Evolutionary conservation across 305 asterid species (phyloP), one percentile per base, ranked within the genome.

Genomic region (Caryopteris hybrid): DNA sequence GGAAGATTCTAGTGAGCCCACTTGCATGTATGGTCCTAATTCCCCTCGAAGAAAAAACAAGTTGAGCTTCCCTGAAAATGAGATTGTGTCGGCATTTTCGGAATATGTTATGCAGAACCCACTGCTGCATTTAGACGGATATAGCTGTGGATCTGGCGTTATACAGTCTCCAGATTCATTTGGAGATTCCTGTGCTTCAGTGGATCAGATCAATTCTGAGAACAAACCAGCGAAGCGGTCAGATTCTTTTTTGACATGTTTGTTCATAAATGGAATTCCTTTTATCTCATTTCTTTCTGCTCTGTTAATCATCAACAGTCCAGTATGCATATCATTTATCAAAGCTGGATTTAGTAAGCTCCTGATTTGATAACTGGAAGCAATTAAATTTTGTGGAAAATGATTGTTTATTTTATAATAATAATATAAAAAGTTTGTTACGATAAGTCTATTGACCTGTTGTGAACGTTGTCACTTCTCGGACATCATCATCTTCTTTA

Each of bases 1-100:
- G 25, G 69, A 25, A 18, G 83, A 74, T 29, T 68, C 86, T 67
- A 61, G 78, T 74, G 92, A 60, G 69, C 78, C 92, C 31, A 77
- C 78, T 52, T 78, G 91, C 59, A 66, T 65, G 21, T 91, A 88
- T 71, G 97, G 96, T 64, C 97, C 97, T 42, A 88, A 88, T 78
- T 91, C 97, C 12, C 97, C 97, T 18, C 82, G 96, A 70, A 81
- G 83, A 42, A 88, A 80, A 78, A 78, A 75, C 69, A 82, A 80
- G 67, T 59, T 71, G 64, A 72, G 76, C 38, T 80, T 84, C 74
- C 86, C 82, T 14, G 86, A 81, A 64, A 81, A 84, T 61, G 86
- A 83, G 52, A 79, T 86, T 47, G 88, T 75, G 64, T 91, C 95
- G 21, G 97, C 93, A n/a, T 78, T 91, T 61, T 82, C 96, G 7